Conservation (phyloP, 2,329 filamentous ascomycete genomes). For the Penicillium sp. region DNA sequence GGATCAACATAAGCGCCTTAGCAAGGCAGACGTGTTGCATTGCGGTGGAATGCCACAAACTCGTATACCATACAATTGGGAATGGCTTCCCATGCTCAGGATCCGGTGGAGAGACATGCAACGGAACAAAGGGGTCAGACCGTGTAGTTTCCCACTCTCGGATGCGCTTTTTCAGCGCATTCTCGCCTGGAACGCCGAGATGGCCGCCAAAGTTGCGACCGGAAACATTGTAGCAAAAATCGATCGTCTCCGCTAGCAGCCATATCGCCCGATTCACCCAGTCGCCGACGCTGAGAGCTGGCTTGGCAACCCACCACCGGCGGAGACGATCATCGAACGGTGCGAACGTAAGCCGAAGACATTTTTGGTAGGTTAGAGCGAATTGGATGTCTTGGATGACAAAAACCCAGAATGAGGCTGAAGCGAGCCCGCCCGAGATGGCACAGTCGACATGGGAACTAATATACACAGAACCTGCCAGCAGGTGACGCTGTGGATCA, state of each 20-base stretch:
- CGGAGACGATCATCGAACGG: conserved; percentile 30
- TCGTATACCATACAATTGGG: conserved; percentile 32
- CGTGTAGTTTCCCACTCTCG: conserved; percentile 25
- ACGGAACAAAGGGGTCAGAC: conserved; percentile 27
- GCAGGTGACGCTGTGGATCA: conserved; percentile 32
- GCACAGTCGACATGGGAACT: conserved; percentile 33
- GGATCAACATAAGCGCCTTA: conserved; percentile 28
- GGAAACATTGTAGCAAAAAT: conserved; percentile 27
- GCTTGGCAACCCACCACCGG: conserved; percentile 24
- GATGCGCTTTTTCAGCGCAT: conserved; percentile 23
- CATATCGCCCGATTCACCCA: conserved; percentile 33
- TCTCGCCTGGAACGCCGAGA: conserved; percentile 14
- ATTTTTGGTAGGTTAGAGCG: conserved; percentile 29
- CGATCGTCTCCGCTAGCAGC: conserved; percentile 32
- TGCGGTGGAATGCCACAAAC: conserved; percentile 29
- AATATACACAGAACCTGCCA: conserved; percentile 34
- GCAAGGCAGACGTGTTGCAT: conserved; percentile 33
- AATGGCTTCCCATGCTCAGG: conserved; percentile 26
- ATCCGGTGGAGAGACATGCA: conserved; percentile 29
- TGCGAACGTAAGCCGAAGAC: conserved; percentile 28
- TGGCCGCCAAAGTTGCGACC: conserved; percentile 18
- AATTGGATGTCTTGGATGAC: conserved; percentile 36
- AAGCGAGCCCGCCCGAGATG: conserved; percentile 29
- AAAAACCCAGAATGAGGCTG: conserved; percentile 35
- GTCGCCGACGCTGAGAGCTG: conserved; percentile 26